Conservation (phyloP, 2,329 filamentous ascomycete species). For the Ophiostoma australiae region DNA sequence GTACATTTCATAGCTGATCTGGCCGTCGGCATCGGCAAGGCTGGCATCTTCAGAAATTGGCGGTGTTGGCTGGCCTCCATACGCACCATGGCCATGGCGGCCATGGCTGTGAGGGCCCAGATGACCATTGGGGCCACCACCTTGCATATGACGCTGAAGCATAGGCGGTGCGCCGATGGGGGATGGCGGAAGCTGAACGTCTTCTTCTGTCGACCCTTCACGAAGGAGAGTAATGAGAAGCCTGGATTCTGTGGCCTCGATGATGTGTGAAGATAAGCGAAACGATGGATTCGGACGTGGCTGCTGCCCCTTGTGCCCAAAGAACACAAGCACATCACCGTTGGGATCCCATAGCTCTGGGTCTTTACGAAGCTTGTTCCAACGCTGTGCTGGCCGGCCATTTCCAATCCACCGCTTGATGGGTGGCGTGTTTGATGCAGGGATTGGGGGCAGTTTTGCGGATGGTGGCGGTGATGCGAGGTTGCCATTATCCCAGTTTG, state of each 20-base stretch:
- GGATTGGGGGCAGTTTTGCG: slow-evolving; percentile 42
- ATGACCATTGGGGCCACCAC: slow-evolving; percentile 26
- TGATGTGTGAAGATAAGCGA: slow-evolving; percentile 53
- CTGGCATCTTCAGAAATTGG: slow-evolving; percentile 44
- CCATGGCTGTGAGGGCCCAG: slow-evolving; percentile 26
- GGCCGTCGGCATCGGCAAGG: slow-evolving; percentile 45
- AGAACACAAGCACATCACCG: slow-evolving; percentile 55
- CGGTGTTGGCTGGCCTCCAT: slow-evolving; percentile 39
- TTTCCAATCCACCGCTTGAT: slow-evolving; percentile 52
- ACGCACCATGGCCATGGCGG: slow-evolving; percentile 26
- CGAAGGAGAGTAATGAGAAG: slow-evolving; percentile 50
- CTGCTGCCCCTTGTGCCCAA: slow-evolving; percentile 44
- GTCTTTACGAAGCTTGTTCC: slow-evolving; percentile 56
- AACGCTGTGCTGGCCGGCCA: slow-evolving; percentile 46
- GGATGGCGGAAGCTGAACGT: slow-evolving; percentile 41
- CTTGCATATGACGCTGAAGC: slow-evolving; percentile 33
- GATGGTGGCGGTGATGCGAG: slow-evolving; percentile 40
- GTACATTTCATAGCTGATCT: slow-evolving; percentile 58
- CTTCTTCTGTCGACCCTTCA: slow-evolving; percentile 50
- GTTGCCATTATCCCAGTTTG: slow-evolving; percentile 29
- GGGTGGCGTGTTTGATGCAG: slow-evolving; percentile 36
- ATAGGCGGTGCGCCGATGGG: slow-evolving; percentile 41
- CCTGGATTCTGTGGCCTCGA: slow-evolving; percentile 53
- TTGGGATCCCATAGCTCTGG: slow-evolving; percentile 58
- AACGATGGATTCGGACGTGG: slow-evolving; percentile 50